Base-by-base conservation (phyloP, 768 basidiomycete species). In the Termitomyces sp. region DNA sequence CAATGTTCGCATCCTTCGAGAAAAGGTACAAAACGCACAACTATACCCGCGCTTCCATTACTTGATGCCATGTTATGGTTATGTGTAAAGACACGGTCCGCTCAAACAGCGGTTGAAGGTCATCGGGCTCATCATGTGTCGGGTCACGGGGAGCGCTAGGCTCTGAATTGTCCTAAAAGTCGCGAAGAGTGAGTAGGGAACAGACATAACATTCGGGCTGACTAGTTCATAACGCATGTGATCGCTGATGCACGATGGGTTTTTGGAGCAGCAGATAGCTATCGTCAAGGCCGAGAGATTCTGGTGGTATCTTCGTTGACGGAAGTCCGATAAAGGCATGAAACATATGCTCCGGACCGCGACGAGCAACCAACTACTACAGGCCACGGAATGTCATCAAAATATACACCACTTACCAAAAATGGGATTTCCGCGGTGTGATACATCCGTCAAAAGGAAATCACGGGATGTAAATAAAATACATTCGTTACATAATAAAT, bases 121-220 rank as follows among this genome's bases (percentile, higher is more conserved):
- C 59, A 60, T 54, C 59, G 40, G 59, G 52, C 26, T 30, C 31
- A 19, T 60, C 59, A 60, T 60, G 59, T 56, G 59, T 50, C 14
- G n/a, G 26, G 19, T 53, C 33, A 51, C 50, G 21, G 50, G 17
- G 6, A 17, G 11, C 23, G 17, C 11, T 26, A 51, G 38, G 38
- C 17, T 28, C n/a, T 28, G 26, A 50, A 50, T 26, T 11, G 17
- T 17, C 26, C 11, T 6, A 50, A 40, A 28, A 33, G 38, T 28
- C 38, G 17, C 26, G 50, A 40, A 17, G 15, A 35, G 21, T 37
- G 15, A 4, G 12, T 21, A 38, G 21, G 21, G 21, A 3, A 15
- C 21, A 21, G 26, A 5, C 3, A 17, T 2, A 26, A 17, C 31
- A 10, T 33, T 10, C 31, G 31, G 4, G 31, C 31, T 33, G 31